Evolutionary conservation across 2,329 filamentous ascomycete species (phyloP).

Genomic region (Penicillium sp.): DNA sequence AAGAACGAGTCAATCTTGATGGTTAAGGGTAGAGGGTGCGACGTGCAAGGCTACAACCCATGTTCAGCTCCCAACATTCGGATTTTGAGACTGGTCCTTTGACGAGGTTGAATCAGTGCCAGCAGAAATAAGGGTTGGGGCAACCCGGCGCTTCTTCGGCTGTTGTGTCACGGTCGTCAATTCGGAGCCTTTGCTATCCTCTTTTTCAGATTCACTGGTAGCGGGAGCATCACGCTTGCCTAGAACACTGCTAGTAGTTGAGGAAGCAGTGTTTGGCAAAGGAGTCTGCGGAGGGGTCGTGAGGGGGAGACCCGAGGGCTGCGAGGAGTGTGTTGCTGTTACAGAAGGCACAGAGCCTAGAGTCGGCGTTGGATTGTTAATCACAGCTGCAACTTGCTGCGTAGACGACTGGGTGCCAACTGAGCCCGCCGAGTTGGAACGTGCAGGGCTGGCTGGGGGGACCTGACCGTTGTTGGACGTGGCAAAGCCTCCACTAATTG

Average conservation of each 20-base stretch:
- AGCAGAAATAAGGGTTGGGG: constrained; percentile 62
- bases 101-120: constrained; percentile 20
- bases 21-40: not conserved
- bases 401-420: constrained; percentile 63
- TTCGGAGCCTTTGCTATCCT: constrained; percentile 40
- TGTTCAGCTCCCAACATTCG: not conserved
- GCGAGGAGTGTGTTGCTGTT: constrained; percentile 67
- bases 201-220: constrained; percentile 48
- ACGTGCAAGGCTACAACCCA: not conserved
- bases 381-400: constrained; percentile 51
- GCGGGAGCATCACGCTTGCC: constrained; percentile 52
- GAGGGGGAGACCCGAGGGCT: constrained; percentile 63
- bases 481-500: constrained; percentile 55
- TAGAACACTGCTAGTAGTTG: constrained; percentile 55
- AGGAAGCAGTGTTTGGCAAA: constrained; percentile 57
- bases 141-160: constrained; percentile 70
- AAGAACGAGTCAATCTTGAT: not conserved
- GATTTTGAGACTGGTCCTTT: constrained; percentile 11
- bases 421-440: constrained; percentile 85
- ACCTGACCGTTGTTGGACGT: constrained; percentile 52
- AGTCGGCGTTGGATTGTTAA: constrained; percentile 78
- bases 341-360: constrained; percentile 76
- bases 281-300: constrained; percentile 92
- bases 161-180: constrained; percentile 52
- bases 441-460: constrained; percentile 74